phyloP scores from a whole-genome alignment of 192 early-diverging fungal species.

The Coemansia sp. region DNA sequence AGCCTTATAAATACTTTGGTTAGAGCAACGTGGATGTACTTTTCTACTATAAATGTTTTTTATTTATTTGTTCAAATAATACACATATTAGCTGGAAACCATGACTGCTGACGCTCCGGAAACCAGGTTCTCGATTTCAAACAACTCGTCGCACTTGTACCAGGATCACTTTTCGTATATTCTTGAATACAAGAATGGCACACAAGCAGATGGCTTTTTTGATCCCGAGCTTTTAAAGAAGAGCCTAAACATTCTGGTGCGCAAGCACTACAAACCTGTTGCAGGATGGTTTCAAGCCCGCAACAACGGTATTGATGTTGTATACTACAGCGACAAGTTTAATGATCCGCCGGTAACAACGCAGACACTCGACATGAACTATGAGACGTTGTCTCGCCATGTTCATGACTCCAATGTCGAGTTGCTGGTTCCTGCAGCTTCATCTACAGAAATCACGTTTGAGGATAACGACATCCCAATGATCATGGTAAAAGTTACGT shows the following conservation, averaged over 20 bases:
- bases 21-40: background rate
- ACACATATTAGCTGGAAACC: background rate
- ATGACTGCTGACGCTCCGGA: background rate
- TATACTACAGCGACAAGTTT: slow-evolving; percentile 23
- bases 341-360: slow-evolving; percentile 40
- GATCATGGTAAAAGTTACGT: slow-evolving; percentile 41
- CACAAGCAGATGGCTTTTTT: slow-evolving; percentile 17
- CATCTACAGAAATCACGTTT: slow-evolving; percentile 11
- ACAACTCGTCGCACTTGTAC: slow-evolving; percentile 50
- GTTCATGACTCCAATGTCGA: slow-evolving; percentile 32
- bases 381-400: slow-evolving; percentile 5
- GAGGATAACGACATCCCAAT: slow-evolving; percentile 32
- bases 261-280: slow-evolving; percentile 41
- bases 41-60: background rate
- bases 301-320: slow-evolving; percentile 33
- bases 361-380: slow-evolving; percentile 30
- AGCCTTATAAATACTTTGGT: too few relatives aligned
- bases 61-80: background rate
- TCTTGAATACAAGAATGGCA: slow-evolving; percentile 28
- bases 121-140: slow-evolving; percentile 30
- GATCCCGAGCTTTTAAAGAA: slow-evolving; percentile 13
- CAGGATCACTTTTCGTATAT: slow-evolving; percentile 54
- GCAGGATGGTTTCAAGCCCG: slow-evolving; percentile 39
- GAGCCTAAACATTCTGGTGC: slow-evolving; percentile 22
- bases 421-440: slow-evolving; percentile 30